Evolutionary conservation across 345 rosid species (phyloP).

Genomic region (Lumnitzera littorea): DNA sequence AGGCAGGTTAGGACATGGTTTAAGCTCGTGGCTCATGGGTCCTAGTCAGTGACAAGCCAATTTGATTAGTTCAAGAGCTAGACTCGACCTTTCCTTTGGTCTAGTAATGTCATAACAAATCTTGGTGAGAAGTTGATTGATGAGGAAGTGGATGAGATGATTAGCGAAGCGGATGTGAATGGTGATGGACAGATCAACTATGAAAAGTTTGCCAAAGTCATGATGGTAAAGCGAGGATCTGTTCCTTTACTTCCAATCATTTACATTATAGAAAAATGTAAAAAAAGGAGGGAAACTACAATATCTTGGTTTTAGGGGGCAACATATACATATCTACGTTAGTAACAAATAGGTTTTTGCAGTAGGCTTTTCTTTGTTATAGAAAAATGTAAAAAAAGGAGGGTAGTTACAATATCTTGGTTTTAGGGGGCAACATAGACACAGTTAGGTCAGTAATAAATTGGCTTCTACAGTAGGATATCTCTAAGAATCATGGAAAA

Average conservation of each 20-base stretch:
- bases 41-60: too few species aligned
- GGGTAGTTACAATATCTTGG: slow-evolving; percentile 13
- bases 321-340: too few species aligned
- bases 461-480: neutral
- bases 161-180: slow-evolving; percentile 41
- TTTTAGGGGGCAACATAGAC: too few species aligned
- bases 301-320: slow-evolving; percentile 2
- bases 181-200: slow-evolving; percentile 47
- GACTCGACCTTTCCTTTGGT: too few species aligned
- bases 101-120: slow-evolving; percentile 36
- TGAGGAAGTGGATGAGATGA: slow-evolving; percentile 46
- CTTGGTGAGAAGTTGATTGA: slow-evolving; percentile 44
- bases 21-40: too few species aligned
- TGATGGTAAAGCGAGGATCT: slow-evolving; percentile 39
- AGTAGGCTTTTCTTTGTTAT: neutral
- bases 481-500: too few species aligned
- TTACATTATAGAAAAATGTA: slow-evolving; percentile 10
- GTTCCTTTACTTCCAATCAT: slow-evolving; percentile 3
- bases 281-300: slow-evolving; percentile 9
- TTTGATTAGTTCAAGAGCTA: too few species aligned
- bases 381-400: slow-evolving; percentile 7
- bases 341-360: too few species aligned
- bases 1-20: too few species aligned
- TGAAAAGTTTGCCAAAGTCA: slow-evolving; percentile 41
- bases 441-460: too few species aligned